A percentile compares a stretch with the other conserved stretches of the same genome.
phyloP scores from a whole-genome alignment of 768 basidiomycete species.

The Lactifluus pinguis region DNA sequence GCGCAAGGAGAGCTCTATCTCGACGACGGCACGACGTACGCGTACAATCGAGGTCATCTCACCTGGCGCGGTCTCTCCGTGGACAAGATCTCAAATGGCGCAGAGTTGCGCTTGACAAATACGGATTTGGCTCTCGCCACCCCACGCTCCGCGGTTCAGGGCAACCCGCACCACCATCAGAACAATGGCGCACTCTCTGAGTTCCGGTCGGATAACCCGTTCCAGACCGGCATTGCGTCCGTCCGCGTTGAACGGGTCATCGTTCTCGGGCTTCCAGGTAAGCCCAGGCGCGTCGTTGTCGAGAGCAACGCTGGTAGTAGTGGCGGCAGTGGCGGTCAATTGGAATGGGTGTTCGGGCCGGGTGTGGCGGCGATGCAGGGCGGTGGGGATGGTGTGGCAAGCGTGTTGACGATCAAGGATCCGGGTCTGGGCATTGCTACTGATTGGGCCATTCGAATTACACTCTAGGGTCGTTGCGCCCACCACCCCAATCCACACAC shows the following conservation, averaged over 20 bases:
- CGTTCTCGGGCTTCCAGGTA: constrained; percentile 57
- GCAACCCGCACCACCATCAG: constrained; percentile 19
- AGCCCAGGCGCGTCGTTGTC: constrained; percentile 53
- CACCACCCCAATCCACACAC: no score
- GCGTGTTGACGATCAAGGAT: constrained; percentile 68
- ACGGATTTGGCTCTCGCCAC: constrained; percentile 42
- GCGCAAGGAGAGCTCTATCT: constrained; percentile 87
- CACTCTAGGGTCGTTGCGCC: constrained; percentile 12
- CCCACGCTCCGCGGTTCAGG: constrained; percentile 41
- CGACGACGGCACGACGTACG: constrained; percentile 86
- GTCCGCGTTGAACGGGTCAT: constrained; percentile 81
- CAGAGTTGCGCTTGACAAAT: constrained; percentile 42
- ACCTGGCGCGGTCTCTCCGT: constrained; percentile 76
- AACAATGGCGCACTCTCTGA: constrained; percentile 29
- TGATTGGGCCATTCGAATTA: constrained; percentile 54
- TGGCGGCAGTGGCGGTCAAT: constrained; percentile 27
- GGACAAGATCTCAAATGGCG: constrained; percentile 36
- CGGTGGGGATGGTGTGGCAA: constrained; percentile 56
- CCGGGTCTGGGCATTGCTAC: constrained; percentile 47
- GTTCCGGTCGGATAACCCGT: constrained; percentile 55
- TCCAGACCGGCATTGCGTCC: constrained; percentile 51
- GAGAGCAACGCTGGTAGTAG: constrained; percentile 24
- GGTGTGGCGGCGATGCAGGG: constrained; percentile 43
- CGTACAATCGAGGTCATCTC: constrained; percentile 65
- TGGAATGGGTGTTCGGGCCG: constrained; percentile 60